Conservation (phyloP, 2,329 filamentous ascomycete genomes). For the Microcyclospora tardicrescens region DNA sequence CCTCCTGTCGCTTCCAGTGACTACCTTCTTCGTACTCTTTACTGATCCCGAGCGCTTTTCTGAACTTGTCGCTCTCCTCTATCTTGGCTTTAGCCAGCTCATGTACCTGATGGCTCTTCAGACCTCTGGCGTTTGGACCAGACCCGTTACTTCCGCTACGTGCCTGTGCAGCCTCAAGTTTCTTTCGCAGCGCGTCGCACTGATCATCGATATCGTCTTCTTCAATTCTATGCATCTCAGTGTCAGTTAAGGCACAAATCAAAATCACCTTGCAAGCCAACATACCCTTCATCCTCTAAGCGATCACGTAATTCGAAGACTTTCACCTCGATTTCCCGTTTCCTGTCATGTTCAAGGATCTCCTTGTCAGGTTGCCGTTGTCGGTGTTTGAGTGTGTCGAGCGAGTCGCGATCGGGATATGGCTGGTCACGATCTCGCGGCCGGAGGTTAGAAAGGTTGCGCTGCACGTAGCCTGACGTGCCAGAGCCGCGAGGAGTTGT, state of each 20-base stretch:
- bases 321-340: conserved; percentile 82
- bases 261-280: conserved; percentile 2
- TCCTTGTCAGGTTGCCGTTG: conserved; percentile 79
- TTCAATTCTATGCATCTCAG: conserved; percentile 43
- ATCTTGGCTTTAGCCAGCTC: conserved; percentile 94
- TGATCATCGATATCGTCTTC: conserved; percentile 83
- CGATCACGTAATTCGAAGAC: conserved; percentile 81
- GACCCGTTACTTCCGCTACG: conserved; percentile 28
- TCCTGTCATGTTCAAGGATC: conserved; percentile 87
- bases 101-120: conserved; percentile 91
- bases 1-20: conserved; percentile 76
- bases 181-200: conserved; percentile 53
- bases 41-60: conserved; percentile 75
- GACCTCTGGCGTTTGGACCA: conserved; percentile 36
- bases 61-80: conserved; percentile 78
- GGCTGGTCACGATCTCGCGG: conserved; percentile 65
- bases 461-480: conserved; percentile 94
- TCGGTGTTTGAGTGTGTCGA: conserved; percentile 56
- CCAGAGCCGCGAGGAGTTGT: conserved; percentile 87
- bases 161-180: conserved; percentile 46
- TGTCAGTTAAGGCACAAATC: neutral
- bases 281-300: conserved; percentile 78
- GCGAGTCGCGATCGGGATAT: conserved; percentile 52
- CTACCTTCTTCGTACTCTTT: conserved; percentile 75
- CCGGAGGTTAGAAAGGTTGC: conserved; percentile 78